Evolutionary conservation across 1,284 basidiomycete genomes (phyloP).

Genomic region (Cutaneotrichosporon mucoides): DNA sequence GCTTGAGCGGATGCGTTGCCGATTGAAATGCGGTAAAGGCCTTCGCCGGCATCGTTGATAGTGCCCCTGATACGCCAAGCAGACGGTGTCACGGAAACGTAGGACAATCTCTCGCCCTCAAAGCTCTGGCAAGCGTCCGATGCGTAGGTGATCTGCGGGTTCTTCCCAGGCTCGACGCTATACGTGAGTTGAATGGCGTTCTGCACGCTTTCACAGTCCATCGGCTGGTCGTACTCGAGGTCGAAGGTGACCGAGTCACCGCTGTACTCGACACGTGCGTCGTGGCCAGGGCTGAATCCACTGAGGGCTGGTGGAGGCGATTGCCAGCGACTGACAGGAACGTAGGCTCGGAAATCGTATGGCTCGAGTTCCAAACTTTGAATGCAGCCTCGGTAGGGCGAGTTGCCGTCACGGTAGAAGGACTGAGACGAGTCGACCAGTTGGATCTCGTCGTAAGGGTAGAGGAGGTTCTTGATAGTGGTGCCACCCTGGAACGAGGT

Average conservation of each 20-base stretch:
- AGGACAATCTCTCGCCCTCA: constrained; percentile 53
- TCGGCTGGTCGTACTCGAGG: constrained; percentile 70
- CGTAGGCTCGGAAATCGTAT: constrained; percentile 74
- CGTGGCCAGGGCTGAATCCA: constrained; percentile 76
- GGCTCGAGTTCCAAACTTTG: constrained; percentile 61
- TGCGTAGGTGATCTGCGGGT: constrained; percentile 54
- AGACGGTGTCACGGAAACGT: constrained; percentile 57
- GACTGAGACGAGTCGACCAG: constrained; percentile 62
- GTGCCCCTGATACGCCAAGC: constrained; percentile 69
- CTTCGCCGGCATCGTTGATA: constrained; percentile 55
- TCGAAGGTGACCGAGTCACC: constrained; percentile 62
- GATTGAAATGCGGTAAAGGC: constrained; percentile 18
- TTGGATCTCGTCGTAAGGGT: constrained; percentile 72
- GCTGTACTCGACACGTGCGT: constrained; percentile 61
- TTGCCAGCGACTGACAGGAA: constrained; percentile 65
- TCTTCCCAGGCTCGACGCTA: constrained; percentile 57
- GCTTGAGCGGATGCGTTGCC: constrained; percentile 54
- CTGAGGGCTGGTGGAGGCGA: constrained; percentile 67
- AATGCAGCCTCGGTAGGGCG: constrained; percentile 72
- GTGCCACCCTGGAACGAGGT: constrained; percentile 64
- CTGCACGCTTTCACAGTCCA: constrained; percentile 69
- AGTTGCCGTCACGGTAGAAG: constrained; percentile 59
- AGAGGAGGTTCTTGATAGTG: constrained; percentile 67
- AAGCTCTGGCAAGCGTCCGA: constrained; percentile 34
- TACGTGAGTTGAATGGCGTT: constrained; percentile 59